Conservation (phyloP, 257 asterid species). For the Nicotiana undulata region DNA sequence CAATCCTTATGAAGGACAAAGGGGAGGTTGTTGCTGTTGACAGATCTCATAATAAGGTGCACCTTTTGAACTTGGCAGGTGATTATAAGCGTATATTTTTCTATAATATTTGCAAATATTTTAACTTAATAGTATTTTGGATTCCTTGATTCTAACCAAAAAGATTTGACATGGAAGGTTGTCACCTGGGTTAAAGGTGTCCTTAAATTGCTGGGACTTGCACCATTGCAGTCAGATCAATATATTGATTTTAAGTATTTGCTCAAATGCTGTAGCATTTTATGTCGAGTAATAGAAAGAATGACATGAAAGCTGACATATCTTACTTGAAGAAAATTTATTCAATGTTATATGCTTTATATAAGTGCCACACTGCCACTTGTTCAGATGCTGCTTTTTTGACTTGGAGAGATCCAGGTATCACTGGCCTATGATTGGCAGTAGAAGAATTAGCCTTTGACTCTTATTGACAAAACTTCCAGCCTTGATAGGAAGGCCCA, state of each 20-base stretch:
- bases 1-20: conserved; percentile 88
- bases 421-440: neutral
- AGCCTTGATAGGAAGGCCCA: neutral
- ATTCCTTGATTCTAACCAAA: neutral
- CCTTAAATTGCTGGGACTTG: neutral
- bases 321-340: neutral
- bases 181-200: neutral
- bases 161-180: neutral
- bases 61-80: conserved; percentile 50
- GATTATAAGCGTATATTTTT: conserved; percentile 16
- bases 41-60: conserved; percentile 99
- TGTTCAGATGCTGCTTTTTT: neutral
- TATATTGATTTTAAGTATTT: neutral
- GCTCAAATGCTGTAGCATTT: neutral
- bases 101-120: neutral
- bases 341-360: neutral
- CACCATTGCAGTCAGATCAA: neutral
- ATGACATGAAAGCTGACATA: neutral
- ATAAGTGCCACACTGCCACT: neutral
- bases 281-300: neutral
- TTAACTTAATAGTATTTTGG: neutral
- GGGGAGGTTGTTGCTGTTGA: conserved; percentile 88
- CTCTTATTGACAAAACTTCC: neutral
- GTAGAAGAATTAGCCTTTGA: neutral
- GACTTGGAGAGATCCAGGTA: neutral